Base-by-base conservation (phyloP, 495 filamentous ascomycete species). In the Trichoderma orchidacearum region DNA sequence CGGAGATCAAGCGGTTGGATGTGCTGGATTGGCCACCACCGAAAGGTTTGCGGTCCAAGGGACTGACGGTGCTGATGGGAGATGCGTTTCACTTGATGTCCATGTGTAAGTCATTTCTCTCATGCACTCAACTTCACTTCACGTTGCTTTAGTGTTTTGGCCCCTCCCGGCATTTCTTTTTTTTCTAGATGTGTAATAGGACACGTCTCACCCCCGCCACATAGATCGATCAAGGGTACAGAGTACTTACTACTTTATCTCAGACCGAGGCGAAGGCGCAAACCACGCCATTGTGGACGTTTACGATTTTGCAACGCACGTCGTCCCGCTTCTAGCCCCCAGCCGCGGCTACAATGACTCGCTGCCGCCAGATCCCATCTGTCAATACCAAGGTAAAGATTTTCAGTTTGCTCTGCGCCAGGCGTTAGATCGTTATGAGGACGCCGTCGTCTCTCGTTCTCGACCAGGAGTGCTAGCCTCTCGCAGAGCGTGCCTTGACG, bases 61-160 rank as follows among this genome's bases (percentile, higher is more conserved):
- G 80, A 1, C 62, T 70, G 31, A 68, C 80, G 1, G 77, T 77
- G 0, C 54, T 85, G 23, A 71, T 77, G 5, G 81, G 82, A 3
- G 83, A 85, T 66, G 80, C 82, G 0, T 72, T 79, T 5, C 82
- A 86, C 65, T 71, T 80, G 1, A 85, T 85, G 82, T 72, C 77
- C 0, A 77, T 75, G 60, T 80, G 82, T 85, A 75, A 66, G 80
- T 77, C 36, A 13, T 17, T 11, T 41, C 11, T 1, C 9, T 32
- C 12, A 11, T 36, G 12, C 28, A 18, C n/a, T n/a, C n/a, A n/a
- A n/a, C n/a, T n/a, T n/a, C n/a, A n/a, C n/a, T n/a, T n/a, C n/a
- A n/a, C n/a, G n/a, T n/a, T n/a, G n/a, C n/a, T n/a, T n/a, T n/a
- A n/a, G n/a, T n/a, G n/a, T n/a, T n/a, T n/a, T n/a, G n/a, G n/a